These are phyloP conservation scores for Salix udensis DNA, from an alignment of 345 rosid species.

Conservation along the genomic window DNA sequence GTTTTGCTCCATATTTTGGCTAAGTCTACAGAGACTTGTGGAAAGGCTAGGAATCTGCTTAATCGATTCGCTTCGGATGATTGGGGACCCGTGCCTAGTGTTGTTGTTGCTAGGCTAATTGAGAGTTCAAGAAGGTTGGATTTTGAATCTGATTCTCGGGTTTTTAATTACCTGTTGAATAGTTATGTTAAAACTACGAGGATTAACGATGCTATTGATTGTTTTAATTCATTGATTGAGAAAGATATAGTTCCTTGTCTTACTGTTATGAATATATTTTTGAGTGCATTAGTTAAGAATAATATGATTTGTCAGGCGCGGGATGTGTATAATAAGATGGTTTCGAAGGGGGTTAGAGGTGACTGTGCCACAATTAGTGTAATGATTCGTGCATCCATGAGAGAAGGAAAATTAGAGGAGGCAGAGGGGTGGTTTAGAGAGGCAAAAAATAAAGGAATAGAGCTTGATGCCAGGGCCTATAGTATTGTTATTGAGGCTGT, in stretches of 20 bases:
- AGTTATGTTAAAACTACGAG: slow-evolving; percentile 42
- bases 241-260: slow-evolving; percentile 32
- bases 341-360: slow-evolving; percentile 38
- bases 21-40: slow-evolving; percentile 23
- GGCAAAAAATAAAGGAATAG: slow-evolving; percentile 43
- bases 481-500: slow-evolving; percentile 44
- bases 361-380: slow-evolving; percentile 38
- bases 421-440: slow-evolving; percentile 42
- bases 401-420: slow-evolving; percentile 44
- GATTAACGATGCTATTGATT: slow-evolving; percentile 38
- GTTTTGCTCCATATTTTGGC: slow-evolving; percentile 59
- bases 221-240: slow-evolving; percentile 42
- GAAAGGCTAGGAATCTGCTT: slow-evolving; percentile 41
- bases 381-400: slow-evolving; percentile 55
- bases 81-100: slow-evolving; percentile 32
- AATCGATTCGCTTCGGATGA: slow-evolving; percentile 30
- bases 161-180: slow-evolving; percentile 57
- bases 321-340: slow-evolving; percentile 48
- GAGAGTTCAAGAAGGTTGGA: slow-evolving; percentile 34
- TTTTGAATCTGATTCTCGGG: slow-evolving; percentile 39
- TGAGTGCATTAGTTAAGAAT: slow-evolving; percentile 42
- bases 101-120: slow-evolving; percentile 38
- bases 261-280: slow-evolving; percentile 32
- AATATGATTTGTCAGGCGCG: slow-evolving; percentile 40
- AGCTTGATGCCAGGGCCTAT: slow-evolving; percentile 47